Percentiles rank a stretch among this genome's conserved stretches.
phyloP scores from a whole-genome alignment of 2,329 filamentous ascomycete genomes.

The Phyllosticta citriasiana region DNA sequence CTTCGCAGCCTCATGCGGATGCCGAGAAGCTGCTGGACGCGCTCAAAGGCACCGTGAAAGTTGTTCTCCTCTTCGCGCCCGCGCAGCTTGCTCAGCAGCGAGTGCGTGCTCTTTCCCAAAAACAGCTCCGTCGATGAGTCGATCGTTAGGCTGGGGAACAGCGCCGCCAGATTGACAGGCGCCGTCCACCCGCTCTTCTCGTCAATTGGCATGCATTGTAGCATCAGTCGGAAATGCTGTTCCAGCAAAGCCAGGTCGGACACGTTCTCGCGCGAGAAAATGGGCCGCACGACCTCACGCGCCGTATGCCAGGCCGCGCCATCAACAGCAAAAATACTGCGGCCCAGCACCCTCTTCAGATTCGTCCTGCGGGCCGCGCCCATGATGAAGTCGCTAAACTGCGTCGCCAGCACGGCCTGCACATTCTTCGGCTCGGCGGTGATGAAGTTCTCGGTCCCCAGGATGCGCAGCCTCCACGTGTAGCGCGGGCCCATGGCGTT shows the following conservation, averaged over 20 bases:
- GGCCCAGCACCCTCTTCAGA: conserved; percentile 33
- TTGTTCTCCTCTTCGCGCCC: not conserved
- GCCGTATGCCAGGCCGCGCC: conserved; percentile 30
- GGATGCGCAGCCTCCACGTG: conserved; percentile 21
- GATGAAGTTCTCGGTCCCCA: conserved; percentile 30
- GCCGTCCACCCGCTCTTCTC: conserved; percentile 33
- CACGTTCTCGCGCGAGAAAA: conserved; percentile 43
- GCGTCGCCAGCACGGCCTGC: conserved; percentile 34
- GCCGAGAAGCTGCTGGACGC: conserved; percentile 1
- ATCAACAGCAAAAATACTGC: conserved; percentile 38
- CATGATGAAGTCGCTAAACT: conserved; percentile 38
- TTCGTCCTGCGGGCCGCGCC: conserved; percentile 22
- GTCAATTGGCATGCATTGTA: conserved; percentile 31
- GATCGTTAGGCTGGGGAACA: conserved; percentile 40
- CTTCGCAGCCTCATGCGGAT: not conserved
- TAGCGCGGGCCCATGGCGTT: not conserved
- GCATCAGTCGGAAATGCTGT: conserved; percentile 45
- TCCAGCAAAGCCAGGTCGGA: conserved; percentile 50
- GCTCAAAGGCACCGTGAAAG: not conserved
- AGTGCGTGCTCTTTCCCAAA: conserved; percentile 31
- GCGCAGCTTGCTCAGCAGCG: conserved; percentile 18
- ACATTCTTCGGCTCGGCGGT: conserved; percentile 40
- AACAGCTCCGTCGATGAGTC: conserved; percentile 40
- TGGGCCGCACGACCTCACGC: conserved; percentile 42
- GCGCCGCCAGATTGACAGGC: conserved; percentile 28